phyloP scores from a whole-genome alignment of 2,329 filamentous ascomycete genomes.

The Polytolypa hystricis region DNA sequence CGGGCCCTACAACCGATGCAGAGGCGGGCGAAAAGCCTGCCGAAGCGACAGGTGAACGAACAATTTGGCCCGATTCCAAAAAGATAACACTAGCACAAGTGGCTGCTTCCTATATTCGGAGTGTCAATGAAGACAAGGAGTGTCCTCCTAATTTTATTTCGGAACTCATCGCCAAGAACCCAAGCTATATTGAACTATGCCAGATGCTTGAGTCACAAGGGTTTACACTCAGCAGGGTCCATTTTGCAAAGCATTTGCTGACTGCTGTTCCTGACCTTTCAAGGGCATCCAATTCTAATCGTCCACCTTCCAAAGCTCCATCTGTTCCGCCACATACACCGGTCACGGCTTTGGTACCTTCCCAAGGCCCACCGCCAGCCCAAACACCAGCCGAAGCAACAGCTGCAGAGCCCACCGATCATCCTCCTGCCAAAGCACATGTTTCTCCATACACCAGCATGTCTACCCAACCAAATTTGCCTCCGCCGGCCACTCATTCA shows the following conservation, averaged over 20 bases:
- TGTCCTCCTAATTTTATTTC: slow-evolving; percentile 30
- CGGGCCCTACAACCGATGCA: too few relatives aligned
- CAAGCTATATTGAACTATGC: slow-evolving; percentile 46
- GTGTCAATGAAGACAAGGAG: slow-evolving; percentile 30
- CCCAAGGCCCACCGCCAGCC: too few relatives aligned
- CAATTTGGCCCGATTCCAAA: slow-evolving; percentile 40
- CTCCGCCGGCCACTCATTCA: neutral
- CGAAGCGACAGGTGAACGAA: too few relatives aligned
- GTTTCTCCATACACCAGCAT: neutral
- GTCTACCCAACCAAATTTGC: neutral
- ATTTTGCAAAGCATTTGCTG: slow-evolving; percentile 42
- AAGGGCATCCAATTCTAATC: slow-evolving; percentile 1
- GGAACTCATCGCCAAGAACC: slow-evolving; percentile 41
- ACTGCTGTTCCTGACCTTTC: slow-evolving; percentile 19
- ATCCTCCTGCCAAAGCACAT: neutral
- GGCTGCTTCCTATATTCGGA: slow-evolving; percentile 38
- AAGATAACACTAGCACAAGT: slow-evolving; percentile 41
- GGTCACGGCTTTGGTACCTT: too few relatives aligned
- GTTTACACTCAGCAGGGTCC: slow-evolving; percentile 40
- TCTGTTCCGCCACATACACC: neutral
- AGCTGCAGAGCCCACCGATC: neutral
- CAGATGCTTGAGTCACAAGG: slow-evolving; percentile 41
- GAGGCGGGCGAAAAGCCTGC: too few relatives aligned
- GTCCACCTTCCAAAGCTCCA: slow-evolving; percentile 2
- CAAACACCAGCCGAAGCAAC: too few relatives aligned